phyloP scores from a whole-genome alignment of 1,284 basidiomycete species.

The Leccinum pachyderme region DNA sequence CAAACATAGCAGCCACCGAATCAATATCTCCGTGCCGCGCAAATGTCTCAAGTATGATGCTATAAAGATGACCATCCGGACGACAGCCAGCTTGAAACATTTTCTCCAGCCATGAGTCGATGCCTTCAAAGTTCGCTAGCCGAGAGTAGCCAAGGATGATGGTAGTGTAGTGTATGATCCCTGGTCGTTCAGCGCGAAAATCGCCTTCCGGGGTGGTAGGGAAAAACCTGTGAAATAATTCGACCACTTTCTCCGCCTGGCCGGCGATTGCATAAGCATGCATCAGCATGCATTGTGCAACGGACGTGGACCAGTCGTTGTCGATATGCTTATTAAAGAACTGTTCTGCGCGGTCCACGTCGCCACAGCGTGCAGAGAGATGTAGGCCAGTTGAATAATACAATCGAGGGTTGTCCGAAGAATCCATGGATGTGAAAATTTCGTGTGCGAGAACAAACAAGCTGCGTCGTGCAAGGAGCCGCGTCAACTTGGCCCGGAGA shows the following conservation, averaged over 20 bases:
- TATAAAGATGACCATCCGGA: slow-evolving; percentile 59
- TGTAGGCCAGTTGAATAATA: slow-evolving; percentile 49
- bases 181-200: slow-evolving; percentile 38
- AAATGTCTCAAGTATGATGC: slow-evolving; percentile 61
- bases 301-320: slow-evolving; percentile 26
- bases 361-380: slow-evolving; percentile 52
- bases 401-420: slow-evolving; percentile 18
- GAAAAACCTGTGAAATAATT: slow-evolving; percentile 57
- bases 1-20: slow-evolving; percentile 55
- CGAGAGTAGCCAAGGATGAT: slow-evolving; percentile 58
- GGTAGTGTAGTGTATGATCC: slow-evolving; percentile 50
- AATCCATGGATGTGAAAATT: slow-evolving; percentile 37
- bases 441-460: slow-evolving; percentile 44
- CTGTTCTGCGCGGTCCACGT: slow-evolving; percentile 41
- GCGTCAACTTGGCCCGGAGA: slow-evolving; percentile 41
- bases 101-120: slow-evolving; percentile 56
- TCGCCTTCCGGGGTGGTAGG: slow-evolving; percentile 31
- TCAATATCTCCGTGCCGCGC: slow-evolving; percentile 56
- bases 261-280: slow-evolving; percentile 53
- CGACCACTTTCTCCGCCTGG: slow-evolving; percentile 40
- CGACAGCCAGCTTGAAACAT: slow-evolving; percentile 49
- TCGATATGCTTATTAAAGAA: slow-evolving; percentile 42
- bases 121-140: slow-evolving; percentile 47
- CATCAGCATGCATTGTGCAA: slow-evolving; percentile 47
- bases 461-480: slow-evolving; percentile 43